Evolutionary conservation across 257 asterid species (phyloP).

Genomic region (Jacaranda copaia): DNA sequence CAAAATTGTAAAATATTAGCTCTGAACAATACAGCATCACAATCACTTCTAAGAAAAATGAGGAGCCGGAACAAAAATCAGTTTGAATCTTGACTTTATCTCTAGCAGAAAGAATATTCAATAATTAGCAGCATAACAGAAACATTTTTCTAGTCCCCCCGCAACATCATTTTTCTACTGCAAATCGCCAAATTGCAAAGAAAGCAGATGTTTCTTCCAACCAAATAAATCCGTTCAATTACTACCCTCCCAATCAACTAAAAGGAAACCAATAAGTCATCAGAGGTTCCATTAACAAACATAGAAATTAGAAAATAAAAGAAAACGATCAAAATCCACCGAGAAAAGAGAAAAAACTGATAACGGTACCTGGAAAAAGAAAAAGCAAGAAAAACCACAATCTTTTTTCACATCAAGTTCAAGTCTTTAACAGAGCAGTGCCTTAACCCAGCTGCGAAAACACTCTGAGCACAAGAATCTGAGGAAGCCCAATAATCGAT

Average conservation of each 20-base stretch:
- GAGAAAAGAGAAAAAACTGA: not conserved
- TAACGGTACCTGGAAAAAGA: conserved; percentile 37
- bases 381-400: conserved; percentile 24
- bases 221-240: conserved; percentile 26
- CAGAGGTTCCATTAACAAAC: conserved; percentile 17
- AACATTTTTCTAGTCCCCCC: not conserved
- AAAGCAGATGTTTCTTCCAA: conserved; percentile 12
- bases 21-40: conserved; percentile 25
- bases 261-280: not conserved
- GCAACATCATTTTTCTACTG: conserved; percentile 19
- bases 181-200: conserved; percentile 6
- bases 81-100: not conserved
- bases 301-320: conserved; percentile 7
- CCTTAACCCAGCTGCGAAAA: conserved; percentile 33
- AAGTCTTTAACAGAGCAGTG: conserved; percentile 34
- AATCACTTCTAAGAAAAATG: not conserved
- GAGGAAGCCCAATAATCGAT: conserved; percentile 27
- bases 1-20: conserved; percentile 3
- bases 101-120: conserved; percentile 12
- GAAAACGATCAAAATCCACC: conserved; percentile 22
- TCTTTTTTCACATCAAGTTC: conserved; percentile 37
- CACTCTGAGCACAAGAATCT: conserved; percentile 35
- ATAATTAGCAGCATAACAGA: conserved; percentile 7
- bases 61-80: not conserved
- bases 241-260: conserved; percentile 24